Evolutionary conservation across 2,329 filamentous ascomycete genomes (phyloP).

Genomic region (Ophiostoma sp.): DNA sequence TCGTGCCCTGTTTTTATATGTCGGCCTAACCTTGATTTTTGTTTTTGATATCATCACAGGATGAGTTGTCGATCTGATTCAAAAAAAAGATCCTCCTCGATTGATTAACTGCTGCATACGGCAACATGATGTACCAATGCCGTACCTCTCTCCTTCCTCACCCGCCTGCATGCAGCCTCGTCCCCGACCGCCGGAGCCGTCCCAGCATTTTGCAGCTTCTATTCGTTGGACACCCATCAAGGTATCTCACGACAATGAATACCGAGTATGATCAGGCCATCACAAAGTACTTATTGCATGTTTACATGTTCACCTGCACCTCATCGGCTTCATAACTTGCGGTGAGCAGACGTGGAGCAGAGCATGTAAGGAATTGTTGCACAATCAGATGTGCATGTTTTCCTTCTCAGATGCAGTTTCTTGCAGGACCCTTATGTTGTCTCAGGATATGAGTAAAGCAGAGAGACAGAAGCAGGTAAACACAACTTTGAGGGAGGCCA

Average conservation of each 20-base stretch:
- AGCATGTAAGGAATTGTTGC: neutral
- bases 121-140: neutral
- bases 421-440: neutral
- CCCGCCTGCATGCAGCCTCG: slow-evolving; percentile 17
- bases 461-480: neutral
- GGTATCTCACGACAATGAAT: neutral
- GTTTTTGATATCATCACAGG: neutral
- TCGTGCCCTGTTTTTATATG: slow-evolving; percentile 1
- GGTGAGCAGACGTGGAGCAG: neutral
- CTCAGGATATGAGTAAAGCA: neutral
- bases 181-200: slow-evolving; percentile 5
- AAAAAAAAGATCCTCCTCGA: neutral
- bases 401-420: neutral
- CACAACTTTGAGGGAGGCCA: neutral
- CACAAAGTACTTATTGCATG: neutral
- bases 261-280: neutral
- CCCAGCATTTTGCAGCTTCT: neutral
- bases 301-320: neutral
- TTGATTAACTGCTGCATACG: neutral
- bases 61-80: neutral
- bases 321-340: neutral
- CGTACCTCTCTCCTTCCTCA: neutral
- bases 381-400: neutral
- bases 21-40: neutral
- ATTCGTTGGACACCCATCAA: neutral